Conservation (phyloP, 352 stramenopile genomes). For the Ophiocytium majus region DNA sequence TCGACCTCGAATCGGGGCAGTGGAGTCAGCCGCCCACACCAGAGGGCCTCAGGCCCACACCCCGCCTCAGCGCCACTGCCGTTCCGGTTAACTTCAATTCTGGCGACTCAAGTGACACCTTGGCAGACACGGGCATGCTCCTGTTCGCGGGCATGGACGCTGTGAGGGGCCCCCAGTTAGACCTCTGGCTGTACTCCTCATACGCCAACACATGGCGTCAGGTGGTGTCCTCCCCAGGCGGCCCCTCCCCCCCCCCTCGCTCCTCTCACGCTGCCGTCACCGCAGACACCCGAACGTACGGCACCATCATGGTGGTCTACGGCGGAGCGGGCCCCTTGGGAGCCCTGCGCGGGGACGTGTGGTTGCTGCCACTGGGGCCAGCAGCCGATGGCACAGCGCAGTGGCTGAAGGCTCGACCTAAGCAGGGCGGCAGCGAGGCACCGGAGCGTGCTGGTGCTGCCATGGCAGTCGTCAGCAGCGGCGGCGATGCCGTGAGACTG, state of each 20-base stretch:
- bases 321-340: background rate
- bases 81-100: background rate
- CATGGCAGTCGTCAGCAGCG: background rate
- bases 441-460: background rate
- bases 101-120: background rate
- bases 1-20: background rate
- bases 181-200: background rate
- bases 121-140: background rate
- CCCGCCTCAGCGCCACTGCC: slow-evolving; percentile 1
- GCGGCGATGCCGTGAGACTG: background rate
- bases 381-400: background rate
- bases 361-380: background rate
- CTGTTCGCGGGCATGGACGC: slow-evolving; percentile 23
- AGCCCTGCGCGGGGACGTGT: background rate
- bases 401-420: background rate
- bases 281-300: no score
- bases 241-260: background rate
- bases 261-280: background rate
- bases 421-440: background rate
- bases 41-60: background rate
- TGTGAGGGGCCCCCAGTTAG: background rate
- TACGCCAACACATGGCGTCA: background rate
- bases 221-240: background rate
- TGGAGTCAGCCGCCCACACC: background rate
- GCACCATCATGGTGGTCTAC: slow-evolving; percentile 1